Evolutionary conservation across 768 basidiomycete genomes (phyloP).

Genomic region (Filobasidium wieringae): DNA sequence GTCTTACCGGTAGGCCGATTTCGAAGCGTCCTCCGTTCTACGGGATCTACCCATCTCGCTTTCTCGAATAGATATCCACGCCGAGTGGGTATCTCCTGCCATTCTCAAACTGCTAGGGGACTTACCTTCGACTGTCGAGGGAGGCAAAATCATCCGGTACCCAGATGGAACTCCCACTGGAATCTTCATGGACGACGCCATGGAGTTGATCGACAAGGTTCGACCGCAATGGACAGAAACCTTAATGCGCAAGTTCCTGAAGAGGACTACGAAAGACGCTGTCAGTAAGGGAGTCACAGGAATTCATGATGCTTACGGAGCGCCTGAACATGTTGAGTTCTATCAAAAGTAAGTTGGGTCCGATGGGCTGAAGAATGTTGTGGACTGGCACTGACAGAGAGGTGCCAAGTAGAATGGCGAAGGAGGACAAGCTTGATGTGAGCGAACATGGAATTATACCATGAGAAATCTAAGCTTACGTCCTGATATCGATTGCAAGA

Average conservation of each 20-base stretch:
- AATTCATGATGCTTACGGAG: slow-evolving; percentile 67
- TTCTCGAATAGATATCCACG: slow-evolving; percentile 68
- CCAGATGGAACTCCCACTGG: slow-evolving; percentile 58
- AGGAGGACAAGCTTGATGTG: slow-evolving; percentile 52
- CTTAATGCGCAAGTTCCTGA: slow-evolving; percentile 52
- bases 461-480: too few relatives aligned
- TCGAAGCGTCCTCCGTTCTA: slow-evolving; percentile 59
- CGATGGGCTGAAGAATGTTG: background rate
- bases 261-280: slow-evolving; percentile 56
- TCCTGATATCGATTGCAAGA: too few relatives aligned
- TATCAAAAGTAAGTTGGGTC: slow-evolving; percentile 48
- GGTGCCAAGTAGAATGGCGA: slow-evolving; percentile 50
- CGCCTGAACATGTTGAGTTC: slow-evolving; percentile 49
- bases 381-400: background rate
- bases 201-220: slow-evolving; percentile 52
- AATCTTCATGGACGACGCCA: slow-evolving; percentile 61
- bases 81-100: slow-evolving; percentile 68
- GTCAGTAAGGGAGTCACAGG: slow-evolving; percentile 69
- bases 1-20: slow-evolving; percentile 42
- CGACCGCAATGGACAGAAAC: slow-evolving; percentile 52
- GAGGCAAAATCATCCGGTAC: slow-evolving; percentile 65
- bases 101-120: slow-evolving; percentile 50
- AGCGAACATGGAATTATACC: too few relatives aligned
- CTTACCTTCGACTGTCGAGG: slow-evolving; percentile 55
- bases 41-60: slow-evolving; percentile 60